Evolutionary conservation across 2,329 filamentous ascomycete species (phyloP), one percentile per base, ranked within the genome.

Genomic region (Epichloe hybrida): DNA sequence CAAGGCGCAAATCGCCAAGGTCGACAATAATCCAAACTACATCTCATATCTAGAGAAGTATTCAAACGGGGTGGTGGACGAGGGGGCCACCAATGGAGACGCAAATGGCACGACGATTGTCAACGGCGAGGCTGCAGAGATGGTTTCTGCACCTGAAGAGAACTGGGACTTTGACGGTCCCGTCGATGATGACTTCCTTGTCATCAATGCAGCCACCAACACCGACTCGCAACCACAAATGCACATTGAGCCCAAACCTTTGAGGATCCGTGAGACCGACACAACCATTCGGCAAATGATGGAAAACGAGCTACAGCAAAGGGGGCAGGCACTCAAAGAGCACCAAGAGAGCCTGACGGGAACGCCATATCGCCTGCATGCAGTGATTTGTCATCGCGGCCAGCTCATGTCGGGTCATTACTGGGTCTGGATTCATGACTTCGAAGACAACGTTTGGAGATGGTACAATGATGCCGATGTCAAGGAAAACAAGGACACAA

Each of bases 361-460:
- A 27, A 72, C 87, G 45, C 79, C 83, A 11, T 98, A 97, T 64
- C 81, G 81, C 13, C 77, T 98, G 4, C 90, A 96, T 58, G 88
- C 91, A 0, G 86, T 96, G 35, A 95, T 98, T 61, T 91, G 95
- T 59, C 93, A 98, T 64, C 83, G 85, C 20, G 87, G 87, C 35
- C 73, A 74, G 58, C 75, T 83, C 40, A 77, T 74, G 43, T 83
- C 83, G 44, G 93, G 93, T 0, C 93, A 98, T 66, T 98, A 97
- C 69, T 96, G 88, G 84, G 88, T 96, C 43, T 96, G 90, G 77
- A 94, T 98, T 56, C 86, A 83, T 61, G 93, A 97, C 69, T 95
- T 95, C 65, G 78, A 83, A 56, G 78, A 80, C 45, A 77, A 80
- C 41, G 72, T 90, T 20, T 98, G 93, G 90, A 83, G 89, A 52